Evolutionary conservation across 768 basidiomycete genomes (phyloP), one percentile per base, ranked within the genome.

Genomic region (Gyrodon lividus): DNA sequence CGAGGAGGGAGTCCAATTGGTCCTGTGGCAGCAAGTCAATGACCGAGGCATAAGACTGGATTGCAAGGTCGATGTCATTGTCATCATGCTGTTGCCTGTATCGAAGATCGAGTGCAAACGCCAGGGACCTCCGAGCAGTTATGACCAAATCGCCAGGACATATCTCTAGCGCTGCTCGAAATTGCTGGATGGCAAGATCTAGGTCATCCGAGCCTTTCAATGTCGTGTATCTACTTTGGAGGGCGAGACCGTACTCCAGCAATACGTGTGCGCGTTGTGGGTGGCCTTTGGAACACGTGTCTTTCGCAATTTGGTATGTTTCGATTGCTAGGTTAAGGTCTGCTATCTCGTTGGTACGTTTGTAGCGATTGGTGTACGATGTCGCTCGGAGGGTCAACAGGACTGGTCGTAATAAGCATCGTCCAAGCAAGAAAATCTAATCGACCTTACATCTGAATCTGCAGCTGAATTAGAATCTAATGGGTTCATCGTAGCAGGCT

Each of bases 231-330:
- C 51, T 54, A 13, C 13, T 43, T 20, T 51, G 45, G 39, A 69
- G 58, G 1, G 46, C 35, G 17, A 37, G 54, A 30, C 48, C 63
- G n/a, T 67, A 66, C 23, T 58, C 54, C 39, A 54, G 46, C 13
- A 66, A 31, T 3, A 56, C 7, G 23, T 45, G 33, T 4, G 17
- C 2, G 19, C 50, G 57, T 28, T 62, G 54, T n/a, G 60, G 51
- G 46, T 64, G 46, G 23, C 4, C 24, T 4, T 28, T n/a, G 0
- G 51, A 43, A 19, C 50, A 39, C 12, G 59, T 33, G 16, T 47
- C 46, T 4, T 57, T 22, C 12, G 43, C 58, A n/a, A 43, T 31
- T 13, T 40, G 33, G 24, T 33, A 39, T 13, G 38, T 48, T n/a
- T 6, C 6, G 8, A 62, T 24, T 4, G 54, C 60, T 10, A 24